A percentile compares a stretch with the other conserved stretches of the same genome.
These are phyloP conservation scores for Leccinum sublutescens DNA, from an alignment of 768 basidiomycete genomes.

Conservation along the genomic window DNA sequence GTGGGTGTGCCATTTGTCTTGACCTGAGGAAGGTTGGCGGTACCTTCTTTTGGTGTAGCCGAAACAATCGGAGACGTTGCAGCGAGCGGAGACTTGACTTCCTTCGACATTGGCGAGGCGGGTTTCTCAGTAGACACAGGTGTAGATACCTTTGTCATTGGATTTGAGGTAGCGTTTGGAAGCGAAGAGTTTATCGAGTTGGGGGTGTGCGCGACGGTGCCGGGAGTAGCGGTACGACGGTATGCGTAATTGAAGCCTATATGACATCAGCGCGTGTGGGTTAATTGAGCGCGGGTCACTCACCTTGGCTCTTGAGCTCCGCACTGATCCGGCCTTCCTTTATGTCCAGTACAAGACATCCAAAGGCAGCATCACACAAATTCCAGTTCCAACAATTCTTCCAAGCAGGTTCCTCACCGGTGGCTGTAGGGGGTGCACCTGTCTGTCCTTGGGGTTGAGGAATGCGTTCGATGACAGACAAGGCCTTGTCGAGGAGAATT, in stretches of 20 bases:
- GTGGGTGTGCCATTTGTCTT: conserved; percentile 34
- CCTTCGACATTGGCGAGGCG: conserved; percentile 30
- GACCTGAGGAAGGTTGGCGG: conserved; percentile 33
- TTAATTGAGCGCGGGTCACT: conserved; percentile 17
- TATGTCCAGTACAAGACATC: conserved; percentile 82
- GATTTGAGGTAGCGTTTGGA: conserved; percentile 37
- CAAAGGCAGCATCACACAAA: conserved; percentile 92
- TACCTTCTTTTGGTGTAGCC: conserved; percentile 35
- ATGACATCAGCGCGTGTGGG: conserved; percentile 5
- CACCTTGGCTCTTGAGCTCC: conserved; percentile 91
- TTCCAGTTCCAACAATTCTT: conserved; percentile 99
- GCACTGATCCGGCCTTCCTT: conserved; percentile 91
- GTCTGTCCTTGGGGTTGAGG: conserved; percentile 50
- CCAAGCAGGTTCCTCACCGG: conserved; percentile 89
- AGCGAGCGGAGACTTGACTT: conserved; percentile 35
- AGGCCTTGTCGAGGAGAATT: conserved; percentile 82
- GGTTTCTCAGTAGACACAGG: conserved; percentile 37
- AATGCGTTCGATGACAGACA: conserved; percentile 79
- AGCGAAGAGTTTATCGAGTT: conserved; percentile 54
- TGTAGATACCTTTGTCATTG: conserved; percentile 34
- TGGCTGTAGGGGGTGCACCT: conserved; percentile 43
- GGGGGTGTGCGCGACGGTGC: conserved; percentile 55
- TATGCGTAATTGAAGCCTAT: conserved; percentile 96
- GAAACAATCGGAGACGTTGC: conserved; percentile 35
- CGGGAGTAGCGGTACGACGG: conserved; percentile 63